A percentile compares a stretch with the other conserved stretches of the same genome.
phyloP scores from a whole-genome alignment of 2,329 filamentous ascomycete genomes.

The Curvularia eragrostidis region DNA sequence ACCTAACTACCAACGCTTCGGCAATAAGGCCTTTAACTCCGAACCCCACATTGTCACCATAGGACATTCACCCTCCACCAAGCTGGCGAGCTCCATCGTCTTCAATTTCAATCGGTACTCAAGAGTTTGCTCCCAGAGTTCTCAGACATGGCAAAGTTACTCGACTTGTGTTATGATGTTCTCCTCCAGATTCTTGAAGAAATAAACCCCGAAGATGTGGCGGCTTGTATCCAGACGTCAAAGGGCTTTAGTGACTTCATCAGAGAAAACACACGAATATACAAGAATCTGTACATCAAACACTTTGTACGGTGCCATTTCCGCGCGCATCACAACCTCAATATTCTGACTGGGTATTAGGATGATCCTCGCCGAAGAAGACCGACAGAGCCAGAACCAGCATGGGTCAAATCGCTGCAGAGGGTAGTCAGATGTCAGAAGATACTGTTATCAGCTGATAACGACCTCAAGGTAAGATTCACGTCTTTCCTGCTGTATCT shows the following conservation, averaged over 20 bases:
- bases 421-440: conserved; percentile 48
- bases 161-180: conserved; percentile 48
- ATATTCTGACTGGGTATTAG: conserved; percentile 34
- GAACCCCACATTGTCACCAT: conserved; percentile 14
- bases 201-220: conserved; percentile 42
- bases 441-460: conserved; percentile 53
- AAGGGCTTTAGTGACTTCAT: conserved; percentile 61
- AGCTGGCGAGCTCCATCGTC: background rate
- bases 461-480: conserved; percentile 49
- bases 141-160: conserved; percentile 33
- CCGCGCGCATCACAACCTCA: background rate
- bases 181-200: conserved; percentile 46
- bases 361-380: conserved; percentile 47
- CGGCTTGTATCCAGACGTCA: conserved; percentile 39
- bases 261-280: conserved; percentile 64
- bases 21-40: conserved; percentile 6
- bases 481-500: background rate
- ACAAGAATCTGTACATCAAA: conserved; percentile 67
- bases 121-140: background rate
- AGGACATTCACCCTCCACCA: background rate
- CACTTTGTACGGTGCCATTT: conserved; percentile 56
- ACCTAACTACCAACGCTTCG: background rate
- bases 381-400: conserved; percentile 35
- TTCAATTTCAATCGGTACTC: background rate
- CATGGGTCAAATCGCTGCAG: conserved; percentile 43